A percentile compares a stretch with the other conserved stretches of the same genome.
Conservation (phyloP, 257 asterid genomes). For the Solanum tarapatanum region DNA sequence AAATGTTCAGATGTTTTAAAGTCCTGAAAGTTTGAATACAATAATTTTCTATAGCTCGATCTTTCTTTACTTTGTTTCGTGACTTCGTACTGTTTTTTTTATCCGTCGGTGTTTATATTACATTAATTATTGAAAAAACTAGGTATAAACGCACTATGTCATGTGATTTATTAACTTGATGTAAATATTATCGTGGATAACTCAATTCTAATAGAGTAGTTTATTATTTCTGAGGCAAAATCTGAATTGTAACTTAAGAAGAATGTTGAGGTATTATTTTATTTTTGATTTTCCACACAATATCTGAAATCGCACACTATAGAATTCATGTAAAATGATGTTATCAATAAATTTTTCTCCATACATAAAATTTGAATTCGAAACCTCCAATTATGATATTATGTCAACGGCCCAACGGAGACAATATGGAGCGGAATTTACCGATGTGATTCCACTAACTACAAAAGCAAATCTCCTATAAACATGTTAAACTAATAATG, state of each 20-base stretch:
- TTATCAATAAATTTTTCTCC: too few relatives aligned
- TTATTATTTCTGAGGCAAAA: neutral
- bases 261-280: neutral
- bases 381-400: too few relatives aligned
- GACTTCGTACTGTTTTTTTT: neutral
- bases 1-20: neutral
- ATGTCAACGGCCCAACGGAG: neutral
- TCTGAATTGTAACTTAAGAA: neutral
- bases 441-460: constrained; percentile 1
- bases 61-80: neutral
- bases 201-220: neutral
- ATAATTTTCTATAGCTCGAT: neutral
- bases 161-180: too few relatives aligned
- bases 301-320: accelerated
- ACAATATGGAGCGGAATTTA: neutral
- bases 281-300: too few relatives aligned
- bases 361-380: too few relatives aligned
- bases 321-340: too few relatives aligned
- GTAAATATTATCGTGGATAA: too few relatives aligned
- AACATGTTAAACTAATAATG: neutral
- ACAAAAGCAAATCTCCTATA: neutral
- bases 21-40: neutral
- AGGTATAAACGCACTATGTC: too few relatives aligned
- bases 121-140: too few relatives aligned
- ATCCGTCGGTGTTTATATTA: too few relatives aligned